Conservation (phyloP, 345 rosid species). For the Sapria himalayana region DNA sequence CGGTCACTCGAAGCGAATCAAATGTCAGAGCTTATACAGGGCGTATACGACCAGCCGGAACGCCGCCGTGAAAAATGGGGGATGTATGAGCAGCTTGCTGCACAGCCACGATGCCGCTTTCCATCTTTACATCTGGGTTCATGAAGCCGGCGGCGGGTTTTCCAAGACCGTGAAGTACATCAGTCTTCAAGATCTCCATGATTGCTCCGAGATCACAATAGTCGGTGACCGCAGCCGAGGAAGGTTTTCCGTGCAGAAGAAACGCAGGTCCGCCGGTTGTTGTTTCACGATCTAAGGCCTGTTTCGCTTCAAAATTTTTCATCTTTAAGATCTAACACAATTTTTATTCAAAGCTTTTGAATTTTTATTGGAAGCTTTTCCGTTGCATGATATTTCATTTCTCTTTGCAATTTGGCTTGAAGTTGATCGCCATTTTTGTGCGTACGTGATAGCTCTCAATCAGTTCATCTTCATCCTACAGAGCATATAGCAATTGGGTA, state of each 20-base stretch:
- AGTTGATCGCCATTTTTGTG: too few species aligned
- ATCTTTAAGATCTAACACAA: too few species aligned
- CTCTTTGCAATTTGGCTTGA: too few species aligned
- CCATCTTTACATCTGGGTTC: conserved; percentile 72
- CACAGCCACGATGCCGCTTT: conserved; percentile 59
- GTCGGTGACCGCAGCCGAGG: conserved; percentile 51
- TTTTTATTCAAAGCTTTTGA: too few species aligned
- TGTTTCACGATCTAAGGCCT: too few species aligned
- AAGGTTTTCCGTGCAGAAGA: conserved; percentile 55
- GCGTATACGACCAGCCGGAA: conserved; percentile 36
- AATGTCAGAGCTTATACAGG: conserved; percentile 53
- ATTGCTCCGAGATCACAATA: conserved; percentile 62
- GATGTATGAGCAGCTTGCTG: conserved; percentile 34
- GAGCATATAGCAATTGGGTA: too few species aligned
- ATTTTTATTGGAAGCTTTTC: too few species aligned
- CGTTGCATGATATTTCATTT: too few species aligned
- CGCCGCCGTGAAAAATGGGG: conserved; percentile 7
- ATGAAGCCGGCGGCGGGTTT: conserved; percentile 46
- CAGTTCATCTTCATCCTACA: too few species aligned
- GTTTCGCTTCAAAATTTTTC: too few species aligned
- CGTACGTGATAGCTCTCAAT: too few species aligned
- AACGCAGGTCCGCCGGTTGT: too few species aligned
- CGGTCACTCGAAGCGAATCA: conserved; percentile 54
- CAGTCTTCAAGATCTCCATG: conserved; percentile 64
- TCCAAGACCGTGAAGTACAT: conserved; percentile 70